These are phyloP conservation scores for Penicillium sp. DNA, from an alignment of 2,329 filamentous ascomycete genomes.

Conservation along the genomic window DNA sequence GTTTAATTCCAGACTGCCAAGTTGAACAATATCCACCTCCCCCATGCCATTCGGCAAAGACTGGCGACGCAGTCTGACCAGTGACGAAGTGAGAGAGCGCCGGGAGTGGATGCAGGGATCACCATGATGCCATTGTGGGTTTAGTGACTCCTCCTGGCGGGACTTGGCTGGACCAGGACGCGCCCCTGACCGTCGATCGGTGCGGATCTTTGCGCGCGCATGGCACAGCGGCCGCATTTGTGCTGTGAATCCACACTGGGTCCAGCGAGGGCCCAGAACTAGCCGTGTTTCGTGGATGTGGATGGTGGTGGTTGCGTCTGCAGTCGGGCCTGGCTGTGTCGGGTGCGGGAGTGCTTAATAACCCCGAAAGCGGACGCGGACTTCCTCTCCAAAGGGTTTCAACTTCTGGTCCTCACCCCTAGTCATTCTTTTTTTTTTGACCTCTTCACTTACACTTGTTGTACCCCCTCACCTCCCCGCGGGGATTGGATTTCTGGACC, in stretches of 20 bases:
- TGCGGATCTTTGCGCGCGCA: conserved; percentile 9
- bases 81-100: neutral
- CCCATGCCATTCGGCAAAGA: neutral
- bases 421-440: conserved; percentile 41
- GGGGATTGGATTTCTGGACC: conserved; percentile 3
- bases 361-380: conserved; percentile 25
- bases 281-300: neutral
- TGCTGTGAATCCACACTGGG: neutral
- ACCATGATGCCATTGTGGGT: conserved; percentile 18
- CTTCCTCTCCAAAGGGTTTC: conserved; percentile 6
- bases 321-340: too few species aligned
- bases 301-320: conserved; percentile 5
- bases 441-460: too few species aligned
- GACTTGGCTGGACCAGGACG: neutral
- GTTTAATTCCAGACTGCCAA: too few species aligned
- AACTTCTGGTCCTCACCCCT: conserved; percentile 31
- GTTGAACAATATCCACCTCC: conserved; percentile 8
- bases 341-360: conserved; percentile 17
- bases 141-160: neutral
- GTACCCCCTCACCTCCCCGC: too few species aligned
- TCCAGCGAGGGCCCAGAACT: neutral
- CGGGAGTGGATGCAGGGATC: conserved; percentile 14
- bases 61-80: neutral
- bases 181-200: conserved; percentile 18
- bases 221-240: neutral